Evolutionary conservation across 805 yeast species (phyloP).

Genomic region (Millerozyma miso): DNA sequence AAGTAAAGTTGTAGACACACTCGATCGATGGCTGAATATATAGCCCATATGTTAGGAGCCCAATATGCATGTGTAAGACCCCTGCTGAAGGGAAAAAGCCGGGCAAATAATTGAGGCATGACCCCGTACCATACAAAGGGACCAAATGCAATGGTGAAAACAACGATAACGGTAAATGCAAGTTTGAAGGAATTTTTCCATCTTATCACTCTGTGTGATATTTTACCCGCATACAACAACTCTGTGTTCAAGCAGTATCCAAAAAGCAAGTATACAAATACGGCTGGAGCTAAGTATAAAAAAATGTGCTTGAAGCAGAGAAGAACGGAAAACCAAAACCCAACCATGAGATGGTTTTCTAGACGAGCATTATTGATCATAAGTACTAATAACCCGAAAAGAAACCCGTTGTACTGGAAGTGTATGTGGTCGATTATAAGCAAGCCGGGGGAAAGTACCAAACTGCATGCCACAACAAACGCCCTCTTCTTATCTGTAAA

Average conservation of each 20-base stretch:
- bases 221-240: slow-evolving; percentile 13
- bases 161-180: slow-evolving; percentile 56
- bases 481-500: slow-evolving; percentile 43
- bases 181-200: slow-evolving; percentile 61
- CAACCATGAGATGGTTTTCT: slow-evolving; percentile 54
- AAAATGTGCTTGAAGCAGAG: slow-evolving; percentile 94
- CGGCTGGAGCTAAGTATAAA: slow-evolving; percentile 91
- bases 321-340: slow-evolving; percentile 65
- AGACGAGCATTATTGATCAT: slow-evolving; percentile 70
- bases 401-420: slow-evolving; percentile 93
- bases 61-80: slow-evolving; percentile 97
- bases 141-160: slow-evolving; percentile 66
- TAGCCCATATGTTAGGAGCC: slow-evolving; percentile 98
- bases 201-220: slow-evolving; percentile 28
- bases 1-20: slow-evolving; percentile 47
- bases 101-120: slow-evolving; percentile 55
- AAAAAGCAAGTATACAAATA: slow-evolving; percentile 72
- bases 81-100: slow-evolving; percentile 90
- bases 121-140: slow-evolving; percentile 68
- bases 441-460: slow-evolving; percentile 85
- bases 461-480: slow-evolving; percentile 75
- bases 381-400: slow-evolving; percentile 77
- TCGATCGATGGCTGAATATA: slow-evolving; percentile 81
- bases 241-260: slow-evolving; percentile 58
- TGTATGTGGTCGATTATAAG: slow-evolving; percentile 92